Conservation (phyloP, 2,329 filamentous ascomycete species). For the Cercospora citrullina region DNA sequence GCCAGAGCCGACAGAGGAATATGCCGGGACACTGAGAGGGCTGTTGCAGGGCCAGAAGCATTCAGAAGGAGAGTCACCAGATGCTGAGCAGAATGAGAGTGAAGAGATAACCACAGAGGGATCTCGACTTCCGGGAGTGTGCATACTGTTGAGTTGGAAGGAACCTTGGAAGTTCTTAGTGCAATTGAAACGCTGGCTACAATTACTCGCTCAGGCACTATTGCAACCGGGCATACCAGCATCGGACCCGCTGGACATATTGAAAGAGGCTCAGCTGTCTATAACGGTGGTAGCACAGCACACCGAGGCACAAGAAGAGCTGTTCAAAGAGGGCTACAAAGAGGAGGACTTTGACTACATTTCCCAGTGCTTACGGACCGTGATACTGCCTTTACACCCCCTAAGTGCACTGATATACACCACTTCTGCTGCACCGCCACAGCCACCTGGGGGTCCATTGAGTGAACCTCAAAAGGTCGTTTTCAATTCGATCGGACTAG, state of each 20-base stretch:
- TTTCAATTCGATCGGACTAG: slow-evolving; percentile 72
- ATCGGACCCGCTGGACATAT: slow-evolving; percentile 70
- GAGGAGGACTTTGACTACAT: slow-evolving; percentile 97
- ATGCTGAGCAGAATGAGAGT: slow-evolving; percentile 21
- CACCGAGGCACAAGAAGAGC: slow-evolving; percentile 83
- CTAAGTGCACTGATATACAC: slow-evolving; percentile 60
- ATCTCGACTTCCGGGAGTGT: slow-evolving; percentile 50
- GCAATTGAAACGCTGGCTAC: slow-evolving; percentile 85
- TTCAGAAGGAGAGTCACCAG: slow-evolving; percentile 11
- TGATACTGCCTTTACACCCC: slow-evolving; percentile 66
- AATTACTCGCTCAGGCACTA: slow-evolving; percentile 75
- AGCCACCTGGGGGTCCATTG: slow-evolving; percentile 34
- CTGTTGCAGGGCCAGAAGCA: slow-evolving; percentile 28
- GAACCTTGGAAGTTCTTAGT: slow-evolving; percentile 91
- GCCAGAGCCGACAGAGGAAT: slow-evolving; percentile 35
- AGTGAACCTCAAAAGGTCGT: slow-evolving; percentile 67
- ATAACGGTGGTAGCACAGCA: slow-evolving; percentile 96
- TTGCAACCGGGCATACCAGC: slow-evolving; percentile 60
- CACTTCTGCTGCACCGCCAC: slow-evolving; percentile 38
- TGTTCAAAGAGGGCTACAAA: slow-evolving; percentile 92
- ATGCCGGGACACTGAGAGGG: slow-evolving; percentile 33
- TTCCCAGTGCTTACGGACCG: slow-evolving; percentile 85
- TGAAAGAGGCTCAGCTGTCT: slow-evolving; percentile 88
- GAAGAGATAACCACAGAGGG: slow-evolving; percentile 6
- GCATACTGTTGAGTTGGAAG: slow-evolving; percentile 93